Base-by-base conservation (phyloP, 2,329 filamentous ascomycete genomes). In the Xylariaceae sp. region DNA sequence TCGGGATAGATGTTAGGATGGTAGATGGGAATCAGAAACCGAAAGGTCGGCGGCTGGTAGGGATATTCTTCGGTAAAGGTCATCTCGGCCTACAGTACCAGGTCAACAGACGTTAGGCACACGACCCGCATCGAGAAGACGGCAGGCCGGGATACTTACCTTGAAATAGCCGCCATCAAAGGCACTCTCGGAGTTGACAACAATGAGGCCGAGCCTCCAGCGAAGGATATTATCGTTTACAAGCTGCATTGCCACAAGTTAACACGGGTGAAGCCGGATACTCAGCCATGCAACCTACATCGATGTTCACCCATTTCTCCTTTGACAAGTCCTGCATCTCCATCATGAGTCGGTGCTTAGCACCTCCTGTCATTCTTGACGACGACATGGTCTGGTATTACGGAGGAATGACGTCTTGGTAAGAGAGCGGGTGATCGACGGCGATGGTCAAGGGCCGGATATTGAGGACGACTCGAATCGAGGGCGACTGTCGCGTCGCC, bases 1-100 rank as follows among this genome's bases (percentile, higher is more conserved):
- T 97, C 90, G 4, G 85, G 77, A 77, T 97, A 97, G 70, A 99
- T 87, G 74, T 99, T 99, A 2, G 93, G 93, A 74, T 99, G 93
- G 76, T 86, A 91, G 63, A 97, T 87, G 13, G 89, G 86, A 18
- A 79, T 77, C 15, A 85, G 73, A 76, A 99, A 97, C 64, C 88
- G 87, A 80, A 99, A 97, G 58, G 88, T 88, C 30, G 93, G 93
- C 34, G 93, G 93, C 48, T 84, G 82, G 77, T 90, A 96, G 0
- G 94, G 94, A 74, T 97, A 99, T 69, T 96, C 92, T 68, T 81
- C 79, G 8, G 89, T 87, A 70, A 99, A 97, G 18, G 81, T 85
- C 87, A 99, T 94, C 69, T 89, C 86, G 57, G 90, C 90, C 80
- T 89, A 56, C 48, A 10, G 18, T 35, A 34, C 44, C 15, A 39